Evolutionary conservation across 345 rosid species (phyloP).

Genomic region (Eutrema yunnanense): DNA sequence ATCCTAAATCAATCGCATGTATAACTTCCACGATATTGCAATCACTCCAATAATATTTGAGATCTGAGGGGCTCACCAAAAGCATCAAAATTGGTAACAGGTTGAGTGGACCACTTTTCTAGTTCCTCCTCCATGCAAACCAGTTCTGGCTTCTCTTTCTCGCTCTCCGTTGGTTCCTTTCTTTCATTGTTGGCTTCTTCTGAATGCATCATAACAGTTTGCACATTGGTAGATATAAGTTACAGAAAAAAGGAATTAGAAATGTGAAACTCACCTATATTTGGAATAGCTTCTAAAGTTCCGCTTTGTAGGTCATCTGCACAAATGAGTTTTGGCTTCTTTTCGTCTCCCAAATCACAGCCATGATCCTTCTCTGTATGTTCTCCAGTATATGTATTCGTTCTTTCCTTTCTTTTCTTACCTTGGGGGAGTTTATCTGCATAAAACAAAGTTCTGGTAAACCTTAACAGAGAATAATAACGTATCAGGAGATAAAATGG

Average conservation of each 20-base stretch:
- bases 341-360: background rate
- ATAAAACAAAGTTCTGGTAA: background rate
- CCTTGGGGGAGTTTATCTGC: background rate
- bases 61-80: constrained; percentile 1
- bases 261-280: constrained; percentile 37
- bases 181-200: background rate
- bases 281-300: constrained; percentile 37
- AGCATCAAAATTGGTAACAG: background rate
- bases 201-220: background rate
- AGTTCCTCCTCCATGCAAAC: constrained; percentile 2
- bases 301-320: constrained; percentile 36
- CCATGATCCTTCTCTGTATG: background rate
- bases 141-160: constrained; percentile 33
- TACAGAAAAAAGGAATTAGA: background rate
- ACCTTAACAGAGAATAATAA: constrained; percentile 1
- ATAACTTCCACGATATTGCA: background rate
- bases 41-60: background rate
- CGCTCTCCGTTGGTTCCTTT: background rate
- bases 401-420: constrained; percentile 14
- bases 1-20: background rate
- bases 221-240: background rate
- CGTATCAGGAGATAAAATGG: background rate
- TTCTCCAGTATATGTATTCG: constrained; percentile 1
- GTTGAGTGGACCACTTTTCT: background rate
- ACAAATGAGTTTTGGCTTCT: constrained; percentile 43